Evolutionary conservation across 2,329 filamentous ascomycete species (phyloP).

Genomic region (Pleurostoma richardsiae): DNA sequence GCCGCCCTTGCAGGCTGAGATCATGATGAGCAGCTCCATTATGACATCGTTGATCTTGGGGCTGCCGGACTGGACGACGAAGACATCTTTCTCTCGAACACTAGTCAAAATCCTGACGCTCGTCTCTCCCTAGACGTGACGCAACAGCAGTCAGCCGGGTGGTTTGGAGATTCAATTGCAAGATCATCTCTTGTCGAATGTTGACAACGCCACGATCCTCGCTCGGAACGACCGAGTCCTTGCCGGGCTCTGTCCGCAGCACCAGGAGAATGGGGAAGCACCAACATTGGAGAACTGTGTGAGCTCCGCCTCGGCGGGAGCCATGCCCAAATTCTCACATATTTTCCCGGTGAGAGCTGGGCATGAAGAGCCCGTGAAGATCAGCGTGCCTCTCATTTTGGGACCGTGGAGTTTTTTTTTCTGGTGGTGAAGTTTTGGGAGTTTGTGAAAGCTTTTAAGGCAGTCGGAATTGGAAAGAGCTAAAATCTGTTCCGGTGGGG

Average conservation of each 20-base stretch:
- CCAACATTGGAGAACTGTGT: slow-evolving; percentile 64
- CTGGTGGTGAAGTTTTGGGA: neutral
- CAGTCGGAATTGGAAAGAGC: slow-evolving; percentile 3
- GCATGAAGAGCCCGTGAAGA: slow-evolving; percentile 65
- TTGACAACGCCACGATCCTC: too few species aligned
- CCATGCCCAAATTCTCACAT: slow-evolving; percentile 64
- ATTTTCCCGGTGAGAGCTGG: slow-evolving; percentile 60
- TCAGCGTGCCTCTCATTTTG: slow-evolving; percentile 60
- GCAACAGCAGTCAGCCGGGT: too few species aligned
- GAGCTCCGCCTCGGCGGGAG: slow-evolving; percentile 58
- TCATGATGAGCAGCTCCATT: slow-evolving; percentile 99
- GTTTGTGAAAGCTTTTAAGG: slow-evolving; percentile 14
- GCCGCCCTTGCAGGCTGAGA: slow-evolving; percentile 95
- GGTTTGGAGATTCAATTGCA: too few species aligned
- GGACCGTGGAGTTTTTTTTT: slow-evolving; percentile 8
- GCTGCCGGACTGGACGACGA: slow-evolving; percentile 96
- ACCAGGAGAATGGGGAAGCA: slow-evolving; percentile 1
- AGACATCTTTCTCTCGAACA: slow-evolving; percentile 97
- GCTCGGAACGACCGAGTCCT: too few species aligned
- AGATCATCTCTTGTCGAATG: too few species aligned
- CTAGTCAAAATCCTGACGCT: slow-evolving; percentile 65
- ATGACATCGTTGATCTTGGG: slow-evolving; percentile 96
- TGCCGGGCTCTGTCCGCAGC: too few species aligned
- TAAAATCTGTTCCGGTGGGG: neutral
- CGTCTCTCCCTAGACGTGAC: slow-evolving; percentile 53